Conservation (phyloP, 164 flowering plant genomes). For the Macadamia integrifolia region DNA sequence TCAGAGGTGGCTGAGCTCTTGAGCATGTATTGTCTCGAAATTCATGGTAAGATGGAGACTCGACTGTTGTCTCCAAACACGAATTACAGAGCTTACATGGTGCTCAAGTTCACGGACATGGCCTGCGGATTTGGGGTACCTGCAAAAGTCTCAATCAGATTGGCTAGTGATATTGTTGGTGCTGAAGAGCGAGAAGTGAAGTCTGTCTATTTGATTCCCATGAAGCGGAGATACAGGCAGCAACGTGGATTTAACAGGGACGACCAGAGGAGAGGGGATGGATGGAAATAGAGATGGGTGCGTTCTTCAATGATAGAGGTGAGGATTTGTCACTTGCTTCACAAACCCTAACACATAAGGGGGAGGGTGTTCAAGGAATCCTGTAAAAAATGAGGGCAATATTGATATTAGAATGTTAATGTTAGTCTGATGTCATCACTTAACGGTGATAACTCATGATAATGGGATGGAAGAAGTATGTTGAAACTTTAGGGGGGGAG, state of each 20-base stretch:
- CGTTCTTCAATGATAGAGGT: conserved; percentile 25
- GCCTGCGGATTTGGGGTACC: not conserved
- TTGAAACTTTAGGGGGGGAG: too few relatives aligned
- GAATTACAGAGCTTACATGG: conserved; percentile 25
- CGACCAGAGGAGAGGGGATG: conserved; percentile 30
- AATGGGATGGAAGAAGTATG: too few relatives aligned
- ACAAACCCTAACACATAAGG: too few relatives aligned
- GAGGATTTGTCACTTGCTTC: conserved; percentile 9
- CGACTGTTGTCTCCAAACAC: conserved; percentile 30
- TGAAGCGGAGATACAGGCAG: too few relatives aligned
- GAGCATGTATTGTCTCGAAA: conserved; percentile 39
- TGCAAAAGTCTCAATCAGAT: conserved; percentile 18
- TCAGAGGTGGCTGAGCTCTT: conserved; percentile 36
- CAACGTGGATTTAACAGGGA: too few relatives aligned
- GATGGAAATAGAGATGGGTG: conserved; percentile 57
- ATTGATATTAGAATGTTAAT: too few relatives aligned
- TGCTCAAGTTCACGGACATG: conserved; percentile 15
- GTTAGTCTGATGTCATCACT: too few relatives aligned
- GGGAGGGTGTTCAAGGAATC: too few relatives aligned
- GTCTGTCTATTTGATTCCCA: not conserved
- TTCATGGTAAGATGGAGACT: conserved; percentile 26
- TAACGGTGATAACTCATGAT: too few relatives aligned
- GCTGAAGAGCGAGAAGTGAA: not conserved
- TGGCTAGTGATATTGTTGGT: not conserved
- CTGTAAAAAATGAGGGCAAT: too few relatives aligned